Conservation (phyloP, 2,329 filamentous ascomycete species). For the Elsinoe ampelina region DNA sequence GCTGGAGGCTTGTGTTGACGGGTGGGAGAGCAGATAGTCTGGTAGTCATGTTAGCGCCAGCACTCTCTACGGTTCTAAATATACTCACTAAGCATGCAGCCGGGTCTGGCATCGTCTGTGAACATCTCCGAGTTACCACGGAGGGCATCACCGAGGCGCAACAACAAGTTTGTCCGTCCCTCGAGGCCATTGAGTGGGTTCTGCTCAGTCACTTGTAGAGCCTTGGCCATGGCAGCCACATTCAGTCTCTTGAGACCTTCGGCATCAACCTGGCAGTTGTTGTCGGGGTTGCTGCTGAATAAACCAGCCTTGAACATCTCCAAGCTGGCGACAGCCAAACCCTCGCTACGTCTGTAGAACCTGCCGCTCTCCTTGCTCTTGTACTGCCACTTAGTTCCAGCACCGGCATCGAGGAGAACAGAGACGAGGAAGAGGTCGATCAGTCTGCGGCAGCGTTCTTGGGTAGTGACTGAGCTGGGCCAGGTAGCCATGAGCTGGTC, state of each 20-base stretch:
- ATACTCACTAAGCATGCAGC: conserved; percentile 78
- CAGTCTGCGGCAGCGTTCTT: conserved; percentile 64
- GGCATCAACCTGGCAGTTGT: conserved; percentile 85
- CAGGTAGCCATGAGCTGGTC: conserved; percentile 62
- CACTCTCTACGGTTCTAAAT: conserved; percentile 9
- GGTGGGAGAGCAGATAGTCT: conserved; percentile 91
- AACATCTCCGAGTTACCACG: conserved; percentile 71
- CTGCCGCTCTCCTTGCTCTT: conserved; percentile 82
- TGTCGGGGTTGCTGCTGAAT: conserved; percentile 72
- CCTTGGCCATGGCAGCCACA: conserved; percentile 63
- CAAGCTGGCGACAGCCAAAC: conserved; percentile 64
- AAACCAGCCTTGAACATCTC: conserved; percentile 93
- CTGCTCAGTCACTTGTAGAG: conserved; percentile 70
- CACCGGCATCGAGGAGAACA: conserved; percentile 76
- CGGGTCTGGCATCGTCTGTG: conserved; percentile 72
- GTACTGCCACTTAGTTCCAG: conserved; percentile 85
- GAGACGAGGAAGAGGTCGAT: conserved; percentile 73
- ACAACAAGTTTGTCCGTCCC: conserved; percentile 70
- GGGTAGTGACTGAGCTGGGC: conserved; percentile 58
- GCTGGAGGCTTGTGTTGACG: conserved; percentile 78
- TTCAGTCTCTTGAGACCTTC: conserved; percentile 67
- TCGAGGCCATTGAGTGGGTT: conserved; percentile 81
- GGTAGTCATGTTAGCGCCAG: conserved; percentile 17
- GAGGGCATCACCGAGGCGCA: conserved; percentile 66
- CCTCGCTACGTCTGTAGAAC: conserved; percentile 76